Evolutionary conservation across 2,329 filamentous ascomycete genomes (phyloP).

Genomic region (Aspergillus sp.): DNA sequence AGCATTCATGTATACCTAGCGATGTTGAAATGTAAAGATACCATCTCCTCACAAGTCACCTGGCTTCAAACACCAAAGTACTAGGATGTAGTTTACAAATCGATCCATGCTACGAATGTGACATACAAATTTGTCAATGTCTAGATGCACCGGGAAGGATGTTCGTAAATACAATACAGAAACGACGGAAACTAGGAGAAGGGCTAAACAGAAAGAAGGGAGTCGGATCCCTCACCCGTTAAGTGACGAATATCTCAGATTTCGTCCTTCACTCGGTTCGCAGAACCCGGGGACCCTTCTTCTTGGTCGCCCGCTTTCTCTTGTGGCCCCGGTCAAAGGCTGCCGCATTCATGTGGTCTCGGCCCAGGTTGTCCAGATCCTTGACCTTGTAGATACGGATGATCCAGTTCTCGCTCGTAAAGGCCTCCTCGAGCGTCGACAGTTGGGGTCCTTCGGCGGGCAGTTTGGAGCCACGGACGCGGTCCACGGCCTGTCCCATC

Average conservation of each 20-base stretch:
- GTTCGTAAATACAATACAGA: constrained; percentile 11
- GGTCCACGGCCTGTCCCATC: constrained; percentile 81
- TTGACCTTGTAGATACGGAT: constrained; percentile 99
- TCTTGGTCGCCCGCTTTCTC: constrained; percentile 48
- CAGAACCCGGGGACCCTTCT: constrained; percentile 43
- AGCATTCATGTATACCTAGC: constrained; percentile 8
- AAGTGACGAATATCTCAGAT: constrained; percentile 8
- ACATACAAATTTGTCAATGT: constrained; percentile 7
- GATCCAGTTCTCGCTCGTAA: constrained; percentile 99
- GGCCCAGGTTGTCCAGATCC: constrained; percentile 91
- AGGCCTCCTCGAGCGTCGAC: constrained; percentile 90
- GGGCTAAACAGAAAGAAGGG: constrained; percentile 7
- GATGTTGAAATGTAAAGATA: constrained; percentile 6
- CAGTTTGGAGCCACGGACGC: constrained; percentile 76
- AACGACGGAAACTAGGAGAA: constrained; percentile 1
- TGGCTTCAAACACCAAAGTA: too few relatives aligned
- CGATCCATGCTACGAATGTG: too few relatives aligned
- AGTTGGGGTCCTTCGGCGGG: constrained; percentile 84
- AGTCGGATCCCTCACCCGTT: constrained; percentile 3
- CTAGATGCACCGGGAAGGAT: constrained; percentile 6
- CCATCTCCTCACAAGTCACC: constrained; percentile 1
- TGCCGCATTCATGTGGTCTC: constrained; percentile 70
- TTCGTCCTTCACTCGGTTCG: constrained; percentile 37
- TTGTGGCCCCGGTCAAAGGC: constrained; percentile 53
- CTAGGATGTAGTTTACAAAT: too few relatives aligned